Base-by-base conservation (phyloP, 148 eudicot species). In the Talinum fruticosum region DNA sequence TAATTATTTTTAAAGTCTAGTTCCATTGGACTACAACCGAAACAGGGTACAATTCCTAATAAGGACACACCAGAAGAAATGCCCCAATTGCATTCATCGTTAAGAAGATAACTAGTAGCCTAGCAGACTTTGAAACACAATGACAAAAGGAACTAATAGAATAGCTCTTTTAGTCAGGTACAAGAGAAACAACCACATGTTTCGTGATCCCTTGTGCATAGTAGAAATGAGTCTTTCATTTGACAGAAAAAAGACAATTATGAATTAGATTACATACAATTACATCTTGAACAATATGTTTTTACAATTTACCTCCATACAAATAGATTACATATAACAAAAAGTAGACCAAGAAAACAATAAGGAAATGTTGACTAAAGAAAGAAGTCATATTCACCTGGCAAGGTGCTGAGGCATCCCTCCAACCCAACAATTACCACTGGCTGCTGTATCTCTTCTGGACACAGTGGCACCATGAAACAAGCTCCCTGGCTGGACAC, bases 331-430 rank as follows among this genome's bases (percentile, higher is more conserved):
- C 75, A 28, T 29, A 59, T 30, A 29, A 24, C 8, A 70, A 32
- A 23, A 35, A 44, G 33, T 16, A 51, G 16, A 8, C 37, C 32
- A 21, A 59, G 12, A 26, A 61, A 19, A 61, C 28, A 18, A 37
- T 28, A 29, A 10, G 5, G 53, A 24, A 59, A 59, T 7, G 24
- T 0, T 18, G 23, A 49, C 8, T 57, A 34, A 54, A 61, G 1
- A 41, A 26, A 62, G 14, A 33, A 7, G 41, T 3, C 59, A 16
- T 41, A 79, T 76, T 83, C 75, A 79, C 85, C 77, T 79, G 85
- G 47, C 66, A 72, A 74, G 71, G 62, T 51, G 54, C 62, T 23
- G 37, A 28, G 21, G 44, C n/a, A 49, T 79, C 69, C 53, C 61
- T 54, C 19, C 78, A 44, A 21, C 35, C 76, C 62, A 35, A 21